A percentile compares a stretch with the other conserved stretches of the same genome.
Conservation (phyloP, 371 early-diverging fungal genomes). For the Mortierella sp. region DNA sequence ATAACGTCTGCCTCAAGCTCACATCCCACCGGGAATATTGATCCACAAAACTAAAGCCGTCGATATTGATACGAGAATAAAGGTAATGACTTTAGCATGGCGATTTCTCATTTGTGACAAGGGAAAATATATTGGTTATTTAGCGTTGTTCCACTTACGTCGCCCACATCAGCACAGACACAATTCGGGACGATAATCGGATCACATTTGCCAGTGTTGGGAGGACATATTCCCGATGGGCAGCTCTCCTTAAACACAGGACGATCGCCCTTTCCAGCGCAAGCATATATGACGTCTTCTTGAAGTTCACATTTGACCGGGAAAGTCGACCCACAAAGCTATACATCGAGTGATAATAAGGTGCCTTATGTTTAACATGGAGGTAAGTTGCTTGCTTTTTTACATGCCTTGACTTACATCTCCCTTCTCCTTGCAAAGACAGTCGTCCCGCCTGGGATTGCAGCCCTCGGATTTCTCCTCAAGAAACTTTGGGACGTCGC, state of each 20-base stretch:
- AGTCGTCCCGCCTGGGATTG: neutral
- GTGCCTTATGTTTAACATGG: too few relatives aligned
- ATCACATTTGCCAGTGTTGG: too few relatives aligned
- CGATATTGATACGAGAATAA: too few relatives aligned
- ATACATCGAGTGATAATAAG: neutral
- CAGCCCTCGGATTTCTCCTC: constrained; percentile 4
- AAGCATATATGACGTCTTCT: neutral
- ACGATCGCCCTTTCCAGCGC: neutral
- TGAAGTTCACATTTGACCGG: neutral
- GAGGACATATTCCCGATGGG: too few relatives aligned
- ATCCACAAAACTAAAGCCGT: constrained; percentile 17
- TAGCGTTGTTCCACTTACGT: neutral
- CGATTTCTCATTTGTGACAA: too few relatives aligned
- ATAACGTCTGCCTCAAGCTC: neutral
- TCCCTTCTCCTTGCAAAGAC: neutral
- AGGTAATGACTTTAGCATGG: too few relatives aligned
- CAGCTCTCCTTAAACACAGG: too few relatives aligned
- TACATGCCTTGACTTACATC: neutral
- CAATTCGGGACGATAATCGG: too few relatives aligned
- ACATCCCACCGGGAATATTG: constrained; percentile 2
- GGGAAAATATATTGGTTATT: neutral
- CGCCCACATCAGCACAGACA: too few relatives aligned
- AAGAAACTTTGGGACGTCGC: neutral
- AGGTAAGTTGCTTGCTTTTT: neutral
- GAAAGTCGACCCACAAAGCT: constrained; percentile 4